phyloP scores from a whole-genome alignment of 2,329 filamentous ascomycete genomes.

The Colletotrichum plurivorum region DNA sequence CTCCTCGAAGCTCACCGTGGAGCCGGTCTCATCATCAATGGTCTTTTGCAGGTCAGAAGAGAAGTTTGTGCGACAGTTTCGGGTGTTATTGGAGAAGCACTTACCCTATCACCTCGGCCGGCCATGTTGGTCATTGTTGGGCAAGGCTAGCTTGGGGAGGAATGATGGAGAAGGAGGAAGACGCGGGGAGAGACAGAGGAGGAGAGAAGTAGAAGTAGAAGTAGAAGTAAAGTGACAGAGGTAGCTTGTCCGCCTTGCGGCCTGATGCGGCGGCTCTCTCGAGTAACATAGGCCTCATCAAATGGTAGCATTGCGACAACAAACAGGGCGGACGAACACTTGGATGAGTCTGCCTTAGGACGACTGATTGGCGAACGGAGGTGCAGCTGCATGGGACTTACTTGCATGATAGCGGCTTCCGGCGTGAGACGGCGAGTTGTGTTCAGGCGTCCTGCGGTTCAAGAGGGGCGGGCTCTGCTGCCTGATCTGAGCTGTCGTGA shows the following conservation, averaged over 20 bases:
- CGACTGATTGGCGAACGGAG: conserved; percentile 18
- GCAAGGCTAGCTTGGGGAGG: not conserved
- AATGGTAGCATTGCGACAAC: too few species aligned
- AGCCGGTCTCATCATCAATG: conserved; percentile 46
- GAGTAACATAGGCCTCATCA: not conserved
- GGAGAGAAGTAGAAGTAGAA: not conserved
- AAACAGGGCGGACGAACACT: too few species aligned
- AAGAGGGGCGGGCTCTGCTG: conserved; percentile 26
- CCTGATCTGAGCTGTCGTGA: not conserved
- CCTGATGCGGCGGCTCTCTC: conserved; percentile 14
- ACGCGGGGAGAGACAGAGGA: not conserved
- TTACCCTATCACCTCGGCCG: conserved; percentile 27
- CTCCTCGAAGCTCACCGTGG: conserved; percentile 52
- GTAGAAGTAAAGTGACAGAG: not conserved
- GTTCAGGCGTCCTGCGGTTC: conserved; percentile 10
- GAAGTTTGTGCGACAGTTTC: not conserved
- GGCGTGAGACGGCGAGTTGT: conserved; percentile 26
- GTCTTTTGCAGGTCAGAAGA: conserved; percentile 14
- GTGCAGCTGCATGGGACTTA: conserved; percentile 7
- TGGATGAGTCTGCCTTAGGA: not conserved
- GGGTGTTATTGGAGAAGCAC: not conserved
- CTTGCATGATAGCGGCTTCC: conserved; percentile 20
- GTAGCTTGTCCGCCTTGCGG: conserved; percentile 7
- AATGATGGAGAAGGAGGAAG: not conserved
- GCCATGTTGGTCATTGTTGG: conserved; percentile 13